phyloP scores from a whole-genome alignment of 2,329 filamentous ascomycete species.

The Aspergillus persii region DNA sequence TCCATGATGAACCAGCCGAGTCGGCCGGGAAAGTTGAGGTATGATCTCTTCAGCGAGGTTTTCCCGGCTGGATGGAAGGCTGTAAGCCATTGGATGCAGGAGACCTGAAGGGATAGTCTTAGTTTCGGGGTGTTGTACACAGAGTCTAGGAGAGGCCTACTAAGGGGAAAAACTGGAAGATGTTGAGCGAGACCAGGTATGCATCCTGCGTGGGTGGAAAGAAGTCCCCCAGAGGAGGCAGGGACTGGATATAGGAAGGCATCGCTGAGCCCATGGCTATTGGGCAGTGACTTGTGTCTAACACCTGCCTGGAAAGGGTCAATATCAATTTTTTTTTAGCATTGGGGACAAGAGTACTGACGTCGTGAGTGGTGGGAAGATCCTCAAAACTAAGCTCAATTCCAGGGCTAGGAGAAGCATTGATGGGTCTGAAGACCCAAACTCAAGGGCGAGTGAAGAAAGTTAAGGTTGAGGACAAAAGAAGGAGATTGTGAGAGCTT shows the following conservation, averaged over 20 bases:
- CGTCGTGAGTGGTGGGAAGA: neutral
- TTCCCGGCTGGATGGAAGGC: conserved; percentile 91
- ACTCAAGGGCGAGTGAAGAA: neutral
- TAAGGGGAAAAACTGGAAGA: conserved; percentile 45
- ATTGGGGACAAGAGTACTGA: neutral
- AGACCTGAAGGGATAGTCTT: conserved; percentile 54
- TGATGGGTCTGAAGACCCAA: neutral
- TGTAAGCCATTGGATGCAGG: conserved; percentile 70
- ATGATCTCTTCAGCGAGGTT: conserved; percentile 66
- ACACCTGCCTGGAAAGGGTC: neutral
- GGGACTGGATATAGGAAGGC: conserved; percentile 20
- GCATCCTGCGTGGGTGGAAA: conserved; percentile 39
- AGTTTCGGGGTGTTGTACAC: conserved; percentile 6
- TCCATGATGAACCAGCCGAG: conserved; percentile 90
- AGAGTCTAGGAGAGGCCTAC: conserved; percentile 45
- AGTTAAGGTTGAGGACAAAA: neutral
- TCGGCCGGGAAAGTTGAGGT: conserved; percentile 83
- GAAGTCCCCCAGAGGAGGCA: conserved; percentile 33
- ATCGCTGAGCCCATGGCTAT: conserved; percentile 23
- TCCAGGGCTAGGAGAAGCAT: neutral
- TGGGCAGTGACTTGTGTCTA: neutral
- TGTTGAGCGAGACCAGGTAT: conserved; percentile 34
- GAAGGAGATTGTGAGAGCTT: neutral
- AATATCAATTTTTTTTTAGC: neutral
- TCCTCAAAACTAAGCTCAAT: neutral